These are phyloP conservation scores for Podospora conica DNA, from an alignment of 495 filamentous ascomycete genomes.

Conservation along the genomic window DNA sequence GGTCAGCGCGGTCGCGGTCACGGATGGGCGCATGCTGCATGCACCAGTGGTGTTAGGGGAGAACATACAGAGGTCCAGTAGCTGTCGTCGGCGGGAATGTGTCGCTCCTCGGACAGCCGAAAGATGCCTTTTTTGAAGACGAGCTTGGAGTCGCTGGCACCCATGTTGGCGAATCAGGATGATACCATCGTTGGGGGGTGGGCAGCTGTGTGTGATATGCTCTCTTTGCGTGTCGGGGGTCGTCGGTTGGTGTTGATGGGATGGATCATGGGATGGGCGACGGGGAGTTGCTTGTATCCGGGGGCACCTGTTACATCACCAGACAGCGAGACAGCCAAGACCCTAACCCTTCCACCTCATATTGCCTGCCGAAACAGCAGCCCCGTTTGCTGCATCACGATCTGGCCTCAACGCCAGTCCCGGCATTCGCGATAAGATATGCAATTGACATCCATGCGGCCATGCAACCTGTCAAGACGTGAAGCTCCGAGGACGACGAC, in stretches of 20 bases:
- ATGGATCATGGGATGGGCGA: background rate
- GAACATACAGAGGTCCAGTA: conserved; percentile 85
- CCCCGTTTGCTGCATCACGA: conserved; percentile 25
- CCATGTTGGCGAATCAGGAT: conserved; percentile 53
- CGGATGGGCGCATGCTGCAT: background rate
- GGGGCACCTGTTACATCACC: conserved; percentile 4
- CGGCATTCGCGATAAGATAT: background rate
- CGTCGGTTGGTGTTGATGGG: background rate
- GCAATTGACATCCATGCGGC: background rate
- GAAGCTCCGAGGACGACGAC: background rate
- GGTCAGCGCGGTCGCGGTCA: background rate
- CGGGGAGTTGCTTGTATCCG: background rate
- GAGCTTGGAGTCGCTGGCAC: conserved; percentile 97
- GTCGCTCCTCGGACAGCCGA: conserved; percentile 80
- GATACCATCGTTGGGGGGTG: conserved; percentile 19
- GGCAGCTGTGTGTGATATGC: background rate
- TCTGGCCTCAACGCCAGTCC: conserved; percentile 27
- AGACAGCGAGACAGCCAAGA: background rate
- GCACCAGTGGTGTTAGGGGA: conserved; percentile 1
- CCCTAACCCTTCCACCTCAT: conserved; percentile 20
- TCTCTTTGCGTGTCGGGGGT: background rate
- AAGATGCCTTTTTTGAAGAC: conserved; percentile 99
- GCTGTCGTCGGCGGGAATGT: conserved; percentile 80
- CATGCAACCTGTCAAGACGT: conserved; percentile 8
- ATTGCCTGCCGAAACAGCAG: background rate